Conservation (phyloP, 805 yeast species). For the Kregervanrija delftensis region DNA sequence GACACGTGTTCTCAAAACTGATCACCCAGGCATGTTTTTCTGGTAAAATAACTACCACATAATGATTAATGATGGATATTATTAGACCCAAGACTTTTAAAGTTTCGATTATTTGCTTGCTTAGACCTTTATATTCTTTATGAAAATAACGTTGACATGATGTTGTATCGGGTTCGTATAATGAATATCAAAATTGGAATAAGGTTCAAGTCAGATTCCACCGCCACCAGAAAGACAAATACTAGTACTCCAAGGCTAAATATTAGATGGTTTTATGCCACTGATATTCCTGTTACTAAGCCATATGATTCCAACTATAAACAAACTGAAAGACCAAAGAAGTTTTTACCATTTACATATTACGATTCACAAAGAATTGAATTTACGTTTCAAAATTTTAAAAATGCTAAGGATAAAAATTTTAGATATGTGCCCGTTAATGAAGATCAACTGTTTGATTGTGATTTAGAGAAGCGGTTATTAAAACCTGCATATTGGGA, state of each 20-base stretch:
- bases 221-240: no score
- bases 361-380: conserved; percentile 63
- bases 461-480: conserved; percentile 47
- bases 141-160: no score
- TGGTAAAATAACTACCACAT: no score
- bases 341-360: conserved; percentile 61
- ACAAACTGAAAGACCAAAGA: conserved; percentile 43
- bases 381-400: conserved; percentile 28
- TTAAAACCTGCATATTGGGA: conserved; percentile 78
- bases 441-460: conserved; percentile 76
- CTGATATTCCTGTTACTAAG: conserved; percentile 65
- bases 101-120: no score
- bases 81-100: no score
- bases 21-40: no score
- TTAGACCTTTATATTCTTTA: no score
- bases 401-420: conserved; percentile 3
- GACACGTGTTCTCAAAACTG: no score
- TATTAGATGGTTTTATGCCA: conserved; percentile 72
- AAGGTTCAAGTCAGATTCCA: no score
- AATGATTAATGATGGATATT: no score
- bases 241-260: conserved; percentile 1
- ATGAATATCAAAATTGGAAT: no score
- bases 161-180: no score
- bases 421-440: conserved; percentile 48
- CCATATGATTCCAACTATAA: conserved; percentile 54